Evolutionary conservation across 2,329 filamentous ascomycete genomes (phyloP).

Genomic region (Sclerotinia nivalis): DNA sequence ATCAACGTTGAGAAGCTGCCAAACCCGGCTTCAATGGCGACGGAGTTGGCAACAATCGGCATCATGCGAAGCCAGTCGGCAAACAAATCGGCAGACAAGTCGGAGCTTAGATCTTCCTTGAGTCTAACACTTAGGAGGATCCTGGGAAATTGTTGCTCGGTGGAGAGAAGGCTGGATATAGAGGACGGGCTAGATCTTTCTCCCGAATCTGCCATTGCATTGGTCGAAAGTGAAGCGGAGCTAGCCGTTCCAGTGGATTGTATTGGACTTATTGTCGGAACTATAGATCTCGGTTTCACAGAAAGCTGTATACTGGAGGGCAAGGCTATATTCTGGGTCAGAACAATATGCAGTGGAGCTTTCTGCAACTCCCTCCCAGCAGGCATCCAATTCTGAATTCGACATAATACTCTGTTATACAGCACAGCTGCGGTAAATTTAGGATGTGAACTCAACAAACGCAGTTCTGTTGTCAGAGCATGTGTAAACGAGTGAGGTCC

Average conservation of each 20-base stretch:
- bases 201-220: background rate
- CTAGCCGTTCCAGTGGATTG: background rate
- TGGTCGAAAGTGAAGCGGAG: background rate
- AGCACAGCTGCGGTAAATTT: background rate
- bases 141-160: background rate
- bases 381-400: background rate
- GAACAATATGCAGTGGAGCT: background rate
- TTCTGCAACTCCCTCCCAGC: background rate
- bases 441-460: background rate
- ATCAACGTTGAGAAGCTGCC: background rate
- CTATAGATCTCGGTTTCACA: background rate
- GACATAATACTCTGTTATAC: background rate
- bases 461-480: background rate
- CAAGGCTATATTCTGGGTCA: background rate
- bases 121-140: background rate
- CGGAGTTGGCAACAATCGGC: background rate
- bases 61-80: background rate
- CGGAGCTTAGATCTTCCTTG: background rate
- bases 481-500: background rate
- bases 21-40: background rate
- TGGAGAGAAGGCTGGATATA: background rate
- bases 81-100: background rate
- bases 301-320: constrained; percentile 7
- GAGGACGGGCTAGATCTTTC: background rate
- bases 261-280: background rate